Percentiles rank a stretch among this genome's conserved stretches.
Evolutionary conservation across 2,329 filamentous ascomycete species (phyloP).

Genomic region (Helotiales sp.): DNA sequence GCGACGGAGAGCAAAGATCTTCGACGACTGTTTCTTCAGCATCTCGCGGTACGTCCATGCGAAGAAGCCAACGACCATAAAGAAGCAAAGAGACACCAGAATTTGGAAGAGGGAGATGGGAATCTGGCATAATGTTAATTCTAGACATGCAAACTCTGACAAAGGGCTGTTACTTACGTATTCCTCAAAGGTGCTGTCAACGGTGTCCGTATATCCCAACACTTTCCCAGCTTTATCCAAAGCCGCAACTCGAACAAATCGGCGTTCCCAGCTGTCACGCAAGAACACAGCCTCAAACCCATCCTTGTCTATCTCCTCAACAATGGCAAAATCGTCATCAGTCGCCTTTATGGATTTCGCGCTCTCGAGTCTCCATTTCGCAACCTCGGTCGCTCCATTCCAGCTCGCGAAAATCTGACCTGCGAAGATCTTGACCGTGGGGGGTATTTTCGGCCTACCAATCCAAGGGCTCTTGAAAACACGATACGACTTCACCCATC

Average conservation of each 20-base stretch:
- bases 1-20: background rate
- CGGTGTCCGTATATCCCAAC: slow-evolving; percentile 1
- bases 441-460: slow-evolving; percentile 35
- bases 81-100: background rate
- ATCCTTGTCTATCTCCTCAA: slow-evolving; percentile 7
- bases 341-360: slow-evolving; percentile 7
- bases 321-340: slow-evolving; percentile 9
- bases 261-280: background rate
- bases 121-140: background rate
- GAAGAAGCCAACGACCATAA: background rate
- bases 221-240: slow-evolving; percentile 4
- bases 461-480: slow-evolving; percentile 39
- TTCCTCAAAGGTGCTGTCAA: slow-evolving; percentile 14
- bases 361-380: slow-evolving; percentile 29
- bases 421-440: slow-evolving; percentile 31
- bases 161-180: background rate
- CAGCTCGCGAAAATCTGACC: slow-evolving; percentile 41
- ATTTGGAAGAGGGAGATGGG: slow-evolving; percentile 1
- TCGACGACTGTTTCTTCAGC: slow-evolving; percentile 1
- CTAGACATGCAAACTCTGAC: background rate
- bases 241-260: slow-evolving; percentile 14
- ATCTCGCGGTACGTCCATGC: slow-evolving; percentile 10
- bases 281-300: slow-evolving; percentile 7
- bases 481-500: slow-evolving; percentile 38
- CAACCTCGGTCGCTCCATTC: slow-evolving; percentile 44